A percentile compares a stretch with the other conserved stretches of the same genome.
Conservation (phyloP, 225 moss, liverwort and hornwort species). For the Sphagnum contortum region DNA sequence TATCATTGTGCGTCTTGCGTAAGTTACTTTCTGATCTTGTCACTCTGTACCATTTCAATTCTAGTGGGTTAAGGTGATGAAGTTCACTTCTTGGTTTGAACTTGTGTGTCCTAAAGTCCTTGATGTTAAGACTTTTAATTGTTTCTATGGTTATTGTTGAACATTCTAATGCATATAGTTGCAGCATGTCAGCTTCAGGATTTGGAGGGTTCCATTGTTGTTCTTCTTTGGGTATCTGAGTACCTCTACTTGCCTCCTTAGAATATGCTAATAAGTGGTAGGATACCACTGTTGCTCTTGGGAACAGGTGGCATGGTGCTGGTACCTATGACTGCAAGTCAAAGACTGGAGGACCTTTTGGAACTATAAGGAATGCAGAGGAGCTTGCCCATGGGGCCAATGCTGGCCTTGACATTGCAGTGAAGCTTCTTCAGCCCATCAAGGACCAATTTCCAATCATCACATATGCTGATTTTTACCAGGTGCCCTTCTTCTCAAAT, state of each 20-base stretch:
- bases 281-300: neutral
- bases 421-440: slow-evolving; percentile 27
- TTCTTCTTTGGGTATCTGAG: too few species aligned
- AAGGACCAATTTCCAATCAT: slow-evolving; percentile 23
- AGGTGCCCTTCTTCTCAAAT: slow-evolving; percentile 14
- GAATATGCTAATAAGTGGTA: neutral
- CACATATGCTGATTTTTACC: slow-evolving; percentile 40
- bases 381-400: slow-evolving; percentile 82
- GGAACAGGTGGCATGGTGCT: slow-evolving; percentile 72
- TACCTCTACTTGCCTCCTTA: neutral
- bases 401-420: slow-evolving; percentile 41
- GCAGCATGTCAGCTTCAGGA: too few species aligned
- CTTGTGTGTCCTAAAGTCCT: neutral
- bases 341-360: slow-evolving; percentile 81
- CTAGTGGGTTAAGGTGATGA: too few species aligned
- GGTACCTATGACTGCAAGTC: slow-evolving; percentile 69
- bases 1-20: slow-evolving; percentile 81
- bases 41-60: too few species aligned
- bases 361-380: slow-evolving; percentile 70
- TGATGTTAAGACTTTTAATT: neutral
- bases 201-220: too few species aligned
- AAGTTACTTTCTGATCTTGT: slow-evolving; percentile 22
- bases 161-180: too few species aligned
- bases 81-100: too few species aligned
- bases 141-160: neutral